A percentile compares a stretch with the other conserved stretches of the same genome.
Evolutionary conservation across 2,329 filamentous ascomycete species (phyloP).

Genomic region (Periconia digitata): DNA sequence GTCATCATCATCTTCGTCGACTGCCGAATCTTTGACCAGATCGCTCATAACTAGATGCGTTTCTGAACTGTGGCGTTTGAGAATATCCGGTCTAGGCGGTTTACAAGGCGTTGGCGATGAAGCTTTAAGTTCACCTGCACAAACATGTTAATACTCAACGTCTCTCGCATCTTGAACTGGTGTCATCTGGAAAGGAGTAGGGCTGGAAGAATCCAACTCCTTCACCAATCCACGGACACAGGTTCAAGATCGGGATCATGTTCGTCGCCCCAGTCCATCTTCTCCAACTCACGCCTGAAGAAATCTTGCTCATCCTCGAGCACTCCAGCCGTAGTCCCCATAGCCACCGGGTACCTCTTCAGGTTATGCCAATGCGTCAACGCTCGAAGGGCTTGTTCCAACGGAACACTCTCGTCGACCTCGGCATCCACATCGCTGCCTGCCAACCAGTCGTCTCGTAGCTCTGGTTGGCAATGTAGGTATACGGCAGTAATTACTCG

Average conservation of each 20-base stretch:
- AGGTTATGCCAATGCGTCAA: conserved; percentile 96
- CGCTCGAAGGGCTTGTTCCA: conserved; percentile 86
- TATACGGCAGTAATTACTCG: conserved; percentile 97
- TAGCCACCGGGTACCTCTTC: conserved; percentile 75
- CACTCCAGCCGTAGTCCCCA: conserved; percentile 54
- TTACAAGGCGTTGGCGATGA: background rate
- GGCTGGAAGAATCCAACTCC: background rate
- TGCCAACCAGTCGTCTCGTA: conserved; percentile 92
- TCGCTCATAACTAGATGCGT: background rate
- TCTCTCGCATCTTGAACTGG: background rate
- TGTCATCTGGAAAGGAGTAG: background rate
- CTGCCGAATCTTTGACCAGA: background rate
- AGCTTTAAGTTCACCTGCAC: background rate
- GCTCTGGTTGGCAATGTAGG: conserved; percentile 86
- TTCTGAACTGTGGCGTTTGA: background rate
- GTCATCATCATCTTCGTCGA: background rate
- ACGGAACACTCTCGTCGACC: conserved; percentile 86
- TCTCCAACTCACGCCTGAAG: conserved; percentile 53
- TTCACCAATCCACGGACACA: conserved; percentile 15
- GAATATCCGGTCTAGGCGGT: background rate
- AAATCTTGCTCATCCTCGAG: conserved; percentile 51
- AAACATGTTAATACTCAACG: background rate
- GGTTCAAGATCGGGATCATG: conserved; percentile 29
- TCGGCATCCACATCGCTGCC: conserved; percentile 91
- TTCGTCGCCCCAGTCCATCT: conserved; percentile 48